phyloP scores from a whole-genome alignment of 352 stramenopile species.

The Phytophthora pluvialis region DNA sequence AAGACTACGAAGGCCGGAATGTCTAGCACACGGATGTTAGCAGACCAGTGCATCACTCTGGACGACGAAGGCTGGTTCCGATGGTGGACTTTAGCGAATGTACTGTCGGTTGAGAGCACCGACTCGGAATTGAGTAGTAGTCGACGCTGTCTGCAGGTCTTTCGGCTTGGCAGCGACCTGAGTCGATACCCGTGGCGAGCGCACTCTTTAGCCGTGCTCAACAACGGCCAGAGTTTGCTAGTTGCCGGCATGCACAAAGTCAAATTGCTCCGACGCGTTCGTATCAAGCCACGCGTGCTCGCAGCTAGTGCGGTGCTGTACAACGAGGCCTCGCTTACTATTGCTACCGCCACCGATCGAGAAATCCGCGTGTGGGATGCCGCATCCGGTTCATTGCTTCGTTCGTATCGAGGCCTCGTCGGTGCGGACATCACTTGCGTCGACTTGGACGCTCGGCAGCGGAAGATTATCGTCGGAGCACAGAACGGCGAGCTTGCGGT shows the following conservation, averaged over 20 bases:
- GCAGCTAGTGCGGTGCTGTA: slow-evolving; percentile 71
- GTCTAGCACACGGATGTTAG: slow-evolving; percentile 38
- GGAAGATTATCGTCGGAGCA: slow-evolving; percentile 73
- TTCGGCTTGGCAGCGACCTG: slow-evolving; percentile 66
- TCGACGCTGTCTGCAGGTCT: slow-evolving; percentile 66
- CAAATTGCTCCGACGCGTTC: slow-evolving; percentile 72
- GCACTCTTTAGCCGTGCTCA: slow-evolving; percentile 65
- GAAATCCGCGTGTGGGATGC: slow-evolving; percentile 80
- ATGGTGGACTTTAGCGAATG: slow-evolving; percentile 78
- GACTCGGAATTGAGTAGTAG: slow-evolving; percentile 60
- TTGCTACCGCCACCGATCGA: slow-evolving; percentile 72
- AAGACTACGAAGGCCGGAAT: slow-evolving; percentile 23
- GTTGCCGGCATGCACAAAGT: slow-evolving; percentile 71
- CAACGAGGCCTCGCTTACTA: slow-evolving; percentile 69
- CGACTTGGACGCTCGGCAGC: slow-evolving; percentile 68
- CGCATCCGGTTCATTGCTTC: slow-evolving; percentile 54
- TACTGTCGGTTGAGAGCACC: slow-evolving; percentile 70
- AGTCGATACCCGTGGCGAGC: slow-evolving; percentile 71
- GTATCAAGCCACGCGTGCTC: slow-evolving; percentile 63
- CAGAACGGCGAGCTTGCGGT: slow-evolving; percentile 73
- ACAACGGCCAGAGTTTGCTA: slow-evolving; percentile 67
- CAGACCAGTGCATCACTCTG: slow-evolving; percentile 75
- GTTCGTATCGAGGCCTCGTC: slow-evolving; percentile 61
- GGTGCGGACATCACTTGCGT: slow-evolving; percentile 73
- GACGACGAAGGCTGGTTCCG: slow-evolving; percentile 87